These are phyloP conservation scores for Penicillium goetzii DNA, from an alignment of 495 filamentous ascomycete genomes.

Conservation along the genomic window DNA sequence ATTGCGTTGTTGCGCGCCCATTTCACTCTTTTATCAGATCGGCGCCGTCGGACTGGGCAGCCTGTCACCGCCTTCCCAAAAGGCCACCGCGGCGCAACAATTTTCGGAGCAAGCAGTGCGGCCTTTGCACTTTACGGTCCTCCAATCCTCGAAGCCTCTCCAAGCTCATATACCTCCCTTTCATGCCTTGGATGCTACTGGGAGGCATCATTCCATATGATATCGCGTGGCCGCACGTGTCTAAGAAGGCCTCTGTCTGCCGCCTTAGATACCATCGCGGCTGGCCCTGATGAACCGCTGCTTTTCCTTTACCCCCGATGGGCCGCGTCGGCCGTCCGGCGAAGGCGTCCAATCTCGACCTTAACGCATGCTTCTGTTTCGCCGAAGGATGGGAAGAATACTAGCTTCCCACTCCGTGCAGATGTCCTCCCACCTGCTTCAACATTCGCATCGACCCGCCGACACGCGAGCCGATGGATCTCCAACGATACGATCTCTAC, in stretches of 20 bases:
- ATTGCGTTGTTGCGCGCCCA: too few species aligned
- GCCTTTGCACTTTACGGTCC: constrained; percentile 12
- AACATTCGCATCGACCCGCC: constrained; percentile 19
- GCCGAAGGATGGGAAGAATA: background rate
- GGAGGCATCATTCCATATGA: constrained; percentile 38
- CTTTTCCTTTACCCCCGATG: constrained; percentile 54
- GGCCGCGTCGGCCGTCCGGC: constrained; percentile 36
- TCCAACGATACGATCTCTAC: constrained; percentile 20
- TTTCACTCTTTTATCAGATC: constrained; percentile 15
- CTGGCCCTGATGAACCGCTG: constrained; percentile 46
- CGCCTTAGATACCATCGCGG: constrained; percentile 43
- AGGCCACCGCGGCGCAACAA: constrained; percentile 24
- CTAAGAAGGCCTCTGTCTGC: constrained; percentile 46
- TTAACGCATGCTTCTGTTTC: constrained; percentile 16
- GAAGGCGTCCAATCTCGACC: constrained; percentile 30
- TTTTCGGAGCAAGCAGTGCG: constrained; percentile 34
- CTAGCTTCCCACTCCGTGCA: constrained; percentile 9
- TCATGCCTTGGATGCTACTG: constrained; percentile 24
- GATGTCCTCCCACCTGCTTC: constrained; percentile 5
- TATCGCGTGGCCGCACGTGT: constrained; percentile 46
- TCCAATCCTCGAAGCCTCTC: constrained; percentile 9
- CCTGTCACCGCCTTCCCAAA: constrained; percentile 37
- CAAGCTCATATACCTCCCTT: constrained; percentile 12
- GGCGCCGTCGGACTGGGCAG: constrained; percentile 13
- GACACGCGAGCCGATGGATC: constrained; percentile 36